These are phyloP conservation scores for Alternaria brassicicola DNA, from an alignment of 2,329 filamentous ascomycete genomes.

Conservation along the genomic window DNA sequence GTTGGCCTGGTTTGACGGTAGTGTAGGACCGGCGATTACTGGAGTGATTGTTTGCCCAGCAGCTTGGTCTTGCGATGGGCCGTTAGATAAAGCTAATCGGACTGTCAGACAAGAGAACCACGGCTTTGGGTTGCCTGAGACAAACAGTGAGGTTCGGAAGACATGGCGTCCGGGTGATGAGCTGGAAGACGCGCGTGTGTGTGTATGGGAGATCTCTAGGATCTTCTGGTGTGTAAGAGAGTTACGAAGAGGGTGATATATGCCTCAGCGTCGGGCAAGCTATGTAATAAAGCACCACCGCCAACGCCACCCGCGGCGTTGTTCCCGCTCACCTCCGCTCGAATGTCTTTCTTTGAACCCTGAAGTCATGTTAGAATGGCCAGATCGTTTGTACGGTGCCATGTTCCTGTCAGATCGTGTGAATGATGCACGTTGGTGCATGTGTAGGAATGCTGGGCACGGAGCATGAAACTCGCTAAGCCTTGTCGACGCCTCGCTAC, in stretches of 20 bases:
- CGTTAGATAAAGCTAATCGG: slow-evolving; percentile 34
- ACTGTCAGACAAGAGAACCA: slow-evolving; percentile 31
- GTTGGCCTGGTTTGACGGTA: slow-evolving; percentile 31
- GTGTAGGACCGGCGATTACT: slow-evolving; percentile 26
- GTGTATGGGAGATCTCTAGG: slow-evolving; percentile 23
- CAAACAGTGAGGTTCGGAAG: slow-evolving; percentile 42
- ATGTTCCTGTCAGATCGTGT: slow-evolving; percentile 4
- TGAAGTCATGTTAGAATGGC: slow-evolving; percentile 22
- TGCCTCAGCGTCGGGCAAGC: slow-evolving; percentile 32
- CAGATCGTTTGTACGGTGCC: slow-evolving; percentile 13
- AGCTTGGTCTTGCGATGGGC: slow-evolving; percentile 36
- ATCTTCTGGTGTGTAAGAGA: slow-evolving; percentile 25
- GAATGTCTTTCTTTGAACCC: slow-evolving; percentile 18
- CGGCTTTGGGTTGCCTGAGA: slow-evolving; percentile 24
- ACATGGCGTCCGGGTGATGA: slow-evolving; percentile 35
- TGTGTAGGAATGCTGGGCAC: slow-evolving; percentile 16
- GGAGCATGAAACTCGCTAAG: slow-evolving; percentile 42
- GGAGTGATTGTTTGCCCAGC: slow-evolving; percentile 37
- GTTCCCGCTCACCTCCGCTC: slow-evolving; percentile 17
- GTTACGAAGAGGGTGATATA: slow-evolving; percentile 29
- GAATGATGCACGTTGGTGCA: slow-evolving; percentile 20
- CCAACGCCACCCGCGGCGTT: slow-evolving; percentile 24
- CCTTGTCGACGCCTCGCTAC: slow-evolving; percentile 18
- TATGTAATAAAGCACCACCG: slow-evolving; percentile 43
- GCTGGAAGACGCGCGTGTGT: slow-evolving; percentile 19